Evolutionary conservation across 441 rosid genomes (phyloP).

Genomic region (Capsella rubella): DNA sequence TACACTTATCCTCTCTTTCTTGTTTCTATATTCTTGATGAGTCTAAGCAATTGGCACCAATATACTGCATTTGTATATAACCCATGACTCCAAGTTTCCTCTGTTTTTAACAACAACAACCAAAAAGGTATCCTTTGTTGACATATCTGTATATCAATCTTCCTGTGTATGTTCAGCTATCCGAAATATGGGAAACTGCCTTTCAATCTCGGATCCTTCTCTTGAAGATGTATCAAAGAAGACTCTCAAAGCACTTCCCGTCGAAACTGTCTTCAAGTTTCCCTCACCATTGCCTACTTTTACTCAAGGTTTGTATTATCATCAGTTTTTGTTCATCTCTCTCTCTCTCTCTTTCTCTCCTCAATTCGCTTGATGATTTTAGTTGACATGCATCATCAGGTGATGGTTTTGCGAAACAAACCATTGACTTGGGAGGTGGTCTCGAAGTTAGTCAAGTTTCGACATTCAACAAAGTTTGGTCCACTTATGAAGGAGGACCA

Average conservation of each 20-base stretch:
- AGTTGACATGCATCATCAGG: conserved; percentile 46
- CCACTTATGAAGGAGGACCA: conserved; percentile 72
- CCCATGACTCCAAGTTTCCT: conserved; percentile 27
- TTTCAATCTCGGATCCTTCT: conserved; percentile 14
- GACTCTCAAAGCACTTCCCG: conserved; percentile 51
- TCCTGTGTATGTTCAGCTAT: conserved; percentile 1
- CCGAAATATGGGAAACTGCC: conserved; percentile 58
- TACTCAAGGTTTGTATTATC: conserved; percentile 56
- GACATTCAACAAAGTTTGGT: conserved; percentile 74
- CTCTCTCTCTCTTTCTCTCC: neutral
- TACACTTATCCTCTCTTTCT: conserved; percentile 20
- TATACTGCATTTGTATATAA: conserved; percentile 6
- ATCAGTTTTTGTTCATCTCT: neutral
- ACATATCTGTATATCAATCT: conserved; percentile 19
- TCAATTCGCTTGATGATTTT: neutral
- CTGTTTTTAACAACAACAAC: neutral
- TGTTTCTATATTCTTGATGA: conserved; percentile 19
- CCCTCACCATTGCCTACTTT: conserved; percentile 75
- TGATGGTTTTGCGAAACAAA: conserved; percentile 68
- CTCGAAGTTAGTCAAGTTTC: conserved; percentile 64
- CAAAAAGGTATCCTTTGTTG: conserved; percentile 9
- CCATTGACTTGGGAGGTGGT: conserved; percentile 82
- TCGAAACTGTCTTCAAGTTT: conserved; percentile 61
- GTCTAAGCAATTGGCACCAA: conserved; percentile 8
- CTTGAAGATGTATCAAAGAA: conserved; percentile 41